A percentile compares a stretch with the other conserved stretches of the same genome.
Conservation (phyloP, 1,284 basidiomycete genomes). For the Mixia osmundae region DNA sequence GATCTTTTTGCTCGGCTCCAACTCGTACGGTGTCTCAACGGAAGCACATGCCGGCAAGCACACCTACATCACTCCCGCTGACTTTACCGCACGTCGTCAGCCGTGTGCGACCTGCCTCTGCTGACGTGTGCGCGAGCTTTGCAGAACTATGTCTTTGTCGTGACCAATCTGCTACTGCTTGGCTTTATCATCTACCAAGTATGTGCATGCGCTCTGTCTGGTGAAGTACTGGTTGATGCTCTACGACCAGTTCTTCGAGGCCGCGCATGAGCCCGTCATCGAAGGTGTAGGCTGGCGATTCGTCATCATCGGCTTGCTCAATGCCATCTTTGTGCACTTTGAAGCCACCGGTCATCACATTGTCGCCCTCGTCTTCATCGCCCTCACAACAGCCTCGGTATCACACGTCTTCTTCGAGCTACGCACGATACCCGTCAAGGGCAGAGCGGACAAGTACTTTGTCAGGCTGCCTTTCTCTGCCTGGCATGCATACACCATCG, state of each 20-base stretch:
- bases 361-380: constrained; percentile 23
- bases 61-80: constrained; percentile 13
- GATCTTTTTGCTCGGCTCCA: constrained; percentile 14
- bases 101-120: neutral
- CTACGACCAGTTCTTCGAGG: constrained; percentile 5
- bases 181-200: constrained; percentile 21
- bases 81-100: constrained; percentile 5
- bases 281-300: constrained; percentile 24
- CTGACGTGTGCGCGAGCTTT: neutral
- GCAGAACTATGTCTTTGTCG: constrained; percentile 10
- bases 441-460: constrained; percentile 15
- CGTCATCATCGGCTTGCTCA: constrained; percentile 19
- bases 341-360: constrained; percentile 9
- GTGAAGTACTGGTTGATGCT: neutral
- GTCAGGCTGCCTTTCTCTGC: constrained; percentile 23
- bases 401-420: constrained; percentile 24
- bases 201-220: constrained; percentile 9
- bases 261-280: constrained; percentile 17
- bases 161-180: constrained; percentile 22
- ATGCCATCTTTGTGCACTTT: constrained; percentile 17
- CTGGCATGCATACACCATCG: constrained; percentile 22
- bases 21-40: constrained; percentile 11
- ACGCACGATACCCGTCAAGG: constrained; percentile 18
- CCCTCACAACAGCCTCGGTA: constrained; percentile 22
- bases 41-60: neutral